Percentiles rank a stretch among this genome's conserved stretches.
phyloP scores from a whole-genome alignment of 768 basidiomycete genomes.

The Sarcodon aspratus region DNA sequence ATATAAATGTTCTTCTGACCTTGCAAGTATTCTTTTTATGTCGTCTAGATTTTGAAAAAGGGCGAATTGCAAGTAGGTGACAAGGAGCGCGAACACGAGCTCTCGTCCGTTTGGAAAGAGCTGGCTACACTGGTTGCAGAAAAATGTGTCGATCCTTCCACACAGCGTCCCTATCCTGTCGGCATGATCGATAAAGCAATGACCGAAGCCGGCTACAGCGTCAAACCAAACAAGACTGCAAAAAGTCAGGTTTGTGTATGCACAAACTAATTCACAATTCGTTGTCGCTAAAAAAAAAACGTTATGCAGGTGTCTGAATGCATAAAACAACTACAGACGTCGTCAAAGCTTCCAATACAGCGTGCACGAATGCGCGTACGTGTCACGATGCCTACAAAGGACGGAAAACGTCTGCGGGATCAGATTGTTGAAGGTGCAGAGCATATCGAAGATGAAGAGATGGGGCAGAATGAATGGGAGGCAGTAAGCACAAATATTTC shows the following conservation, averaged over 20 bases:
- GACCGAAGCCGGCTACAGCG: slow-evolving; percentile 88
- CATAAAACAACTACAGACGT: slow-evolving; percentile 71
- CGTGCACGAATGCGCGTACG: slow-evolving; percentile 89
- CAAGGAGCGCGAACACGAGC: slow-evolving; percentile 90
- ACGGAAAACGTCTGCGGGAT: slow-evolving; percentile 59
- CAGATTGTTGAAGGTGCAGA: slow-evolving; percentile 66
- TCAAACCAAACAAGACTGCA: slow-evolving; percentile 79
- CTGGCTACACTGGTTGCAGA: slow-evolving; percentile 92
- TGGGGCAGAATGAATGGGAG: slow-evolving; percentile 70
- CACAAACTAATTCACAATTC: neutral
- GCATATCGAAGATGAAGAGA: slow-evolving; percentile 76
- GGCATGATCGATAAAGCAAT: slow-evolving; percentile 98
- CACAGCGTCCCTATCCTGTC: slow-evolving; percentile 83
- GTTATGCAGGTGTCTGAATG: slow-evolving; percentile 75
- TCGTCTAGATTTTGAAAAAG: slow-evolving; percentile 75
- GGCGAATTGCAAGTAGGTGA: slow-evolving; percentile 96
- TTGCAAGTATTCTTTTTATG: neutral
- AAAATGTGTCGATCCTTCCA: slow-evolving; percentile 90
- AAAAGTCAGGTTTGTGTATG: slow-evolving; percentile 70
- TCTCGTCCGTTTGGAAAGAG: slow-evolving; percentile 71
- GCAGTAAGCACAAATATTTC: slow-evolving; percentile 41
- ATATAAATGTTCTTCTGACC: too few species aligned
- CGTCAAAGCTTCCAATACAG: slow-evolving; percentile 85
- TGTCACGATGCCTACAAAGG: slow-evolving; percentile 55
- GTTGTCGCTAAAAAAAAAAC: neutral